Base-by-base conservation (phyloP, 1,284 basidiomycete genomes). In the Violaceomyces palustris region DNA sequence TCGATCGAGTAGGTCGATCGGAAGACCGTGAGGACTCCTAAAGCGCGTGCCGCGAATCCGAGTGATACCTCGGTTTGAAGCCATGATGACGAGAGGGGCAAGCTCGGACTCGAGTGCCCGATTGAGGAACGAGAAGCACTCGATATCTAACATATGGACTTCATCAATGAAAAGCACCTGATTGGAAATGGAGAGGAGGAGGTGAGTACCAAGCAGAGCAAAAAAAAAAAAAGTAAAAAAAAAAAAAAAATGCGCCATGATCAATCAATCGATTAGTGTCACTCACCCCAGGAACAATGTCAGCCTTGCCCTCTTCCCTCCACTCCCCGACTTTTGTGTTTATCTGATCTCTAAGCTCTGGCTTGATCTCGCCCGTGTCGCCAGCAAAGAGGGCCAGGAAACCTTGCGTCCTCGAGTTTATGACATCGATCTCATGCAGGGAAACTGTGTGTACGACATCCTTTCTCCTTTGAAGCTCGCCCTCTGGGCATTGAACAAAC, bases 61-160 rank as follows among this genome's bases (percentile, higher is more conserved):
- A 7, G 91, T 84, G 80, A 92, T 89, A 11, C 93, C 93, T 15
- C 93, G 81, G 75, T 98, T 98, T 30, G 88, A 91, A 1, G 93
- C 93, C 92, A 98, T 97, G 71, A 98, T 90, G 31, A 98, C 93
- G 39, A 98, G 78, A 1, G 93, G 93, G 1, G 92, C 85, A 4
- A 97, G 79, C 59, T 94, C 92, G 55, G 85, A 85, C 74, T 98
- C 93, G 35, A 98, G 79, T 5, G 93, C 93, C 32, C 93, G 83
- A 75, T 98, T 98, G 53, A 98, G 79, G 81, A 93, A 98, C 7
- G 91, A 94, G 79, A 97, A 97, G 74, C 93, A 98, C 75, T 98
- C 93, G 57, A 98, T 94, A 74, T 98, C 93, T 56, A 98, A 84
- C 93, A 98, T 98, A 79, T 98, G 94, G 29, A 64, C 91, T 32